Percentiles rank a stretch among this genome's conserved stretches.
phyloP scores from a whole-genome alignment of 768 basidiomycete genomes.

The Podaxis rugospora region DNA sequence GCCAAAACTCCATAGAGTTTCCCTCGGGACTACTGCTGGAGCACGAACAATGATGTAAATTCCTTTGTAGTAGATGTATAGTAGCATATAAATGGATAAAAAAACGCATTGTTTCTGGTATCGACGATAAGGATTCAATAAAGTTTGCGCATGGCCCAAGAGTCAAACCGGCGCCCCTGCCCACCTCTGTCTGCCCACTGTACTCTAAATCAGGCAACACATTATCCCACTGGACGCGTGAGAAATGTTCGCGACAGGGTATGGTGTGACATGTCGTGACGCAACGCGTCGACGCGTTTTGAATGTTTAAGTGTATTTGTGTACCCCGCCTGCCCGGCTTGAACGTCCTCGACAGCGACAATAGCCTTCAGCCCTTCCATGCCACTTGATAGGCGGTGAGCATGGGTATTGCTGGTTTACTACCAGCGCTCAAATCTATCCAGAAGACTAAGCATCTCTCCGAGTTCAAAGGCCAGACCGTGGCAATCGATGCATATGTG shows the following conservation, averaged over 20 bases:
- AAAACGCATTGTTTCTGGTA: not conserved
- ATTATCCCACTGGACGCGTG: not conserved
- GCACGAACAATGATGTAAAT: not conserved
- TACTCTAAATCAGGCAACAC: not conserved
- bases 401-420: constrained; percentile 92
- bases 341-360: not conserved
- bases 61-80: constrained; percentile 1
- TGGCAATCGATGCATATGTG: constrained; percentile 95
- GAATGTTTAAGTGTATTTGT: not conserved
- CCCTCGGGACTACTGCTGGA: not conserved
- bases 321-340: not conserved
- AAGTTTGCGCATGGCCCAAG: not conserved
- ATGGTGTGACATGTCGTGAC: not conserved
- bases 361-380: constrained; percentile 5
- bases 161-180: not conserved
- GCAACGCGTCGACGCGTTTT: constrained; percentile 1
- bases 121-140: not conserved
- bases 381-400: not conserved
- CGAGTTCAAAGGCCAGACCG: constrained; percentile 76
- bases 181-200: not conserved
- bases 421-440: constrained; percentile 89
- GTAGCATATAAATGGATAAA: not conserved
- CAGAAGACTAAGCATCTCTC: constrained; percentile 74
- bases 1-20: not conserved
- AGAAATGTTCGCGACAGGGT: not conserved